These are phyloP conservation scores for Podospora appendiculata DNA, from an alignment of 495 filamentous ascomycete genomes.

Conservation along the genomic window DNA sequence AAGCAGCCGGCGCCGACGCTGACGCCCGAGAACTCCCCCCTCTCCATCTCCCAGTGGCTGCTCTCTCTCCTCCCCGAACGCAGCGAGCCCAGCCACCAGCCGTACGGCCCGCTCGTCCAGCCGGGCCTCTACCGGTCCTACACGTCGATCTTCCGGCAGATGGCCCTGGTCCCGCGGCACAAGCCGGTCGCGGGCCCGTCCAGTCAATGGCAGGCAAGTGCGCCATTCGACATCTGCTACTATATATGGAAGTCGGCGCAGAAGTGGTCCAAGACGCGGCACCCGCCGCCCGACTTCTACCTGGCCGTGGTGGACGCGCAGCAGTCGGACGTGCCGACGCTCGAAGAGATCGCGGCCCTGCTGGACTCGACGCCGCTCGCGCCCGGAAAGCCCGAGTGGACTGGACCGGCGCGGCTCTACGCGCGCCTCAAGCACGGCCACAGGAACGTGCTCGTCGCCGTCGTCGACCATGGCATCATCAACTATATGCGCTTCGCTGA, in stretches of 20 bases:
- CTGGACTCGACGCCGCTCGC: conserved; percentile 61
- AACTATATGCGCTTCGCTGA: conserved; percentile 79
- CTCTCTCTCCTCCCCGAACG: conserved; percentile 23
- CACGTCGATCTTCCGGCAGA: conserved; percentile 63
- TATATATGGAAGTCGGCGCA: conserved; percentile 66
- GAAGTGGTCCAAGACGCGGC: conserved; percentile 65
- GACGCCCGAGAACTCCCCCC: not conserved
- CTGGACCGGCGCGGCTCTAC: conserved; percentile 42
- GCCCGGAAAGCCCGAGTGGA: conserved; percentile 46
- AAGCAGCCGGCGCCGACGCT: not conserved
- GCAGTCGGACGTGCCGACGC: conserved; percentile 58
- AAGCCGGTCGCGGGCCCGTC: conserved; percentile 30
- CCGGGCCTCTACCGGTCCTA: conserved; percentile 77
- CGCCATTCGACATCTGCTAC: conserved; percentile 66
- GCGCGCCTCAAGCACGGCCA: conserved; percentile 75
- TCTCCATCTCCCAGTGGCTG: conserved; percentile 34
- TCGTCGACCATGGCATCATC: conserved; percentile 83
- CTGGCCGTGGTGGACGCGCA: conserved; percentile 74
- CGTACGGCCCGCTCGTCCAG: conserved; percentile 61
- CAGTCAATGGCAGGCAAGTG: conserved; percentile 10
- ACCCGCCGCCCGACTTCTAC: conserved; percentile 70
- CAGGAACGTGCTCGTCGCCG: conserved; percentile 74
- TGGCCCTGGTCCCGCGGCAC: conserved; percentile 69
- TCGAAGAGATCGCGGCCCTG: conserved; percentile 61
- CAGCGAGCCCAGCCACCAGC: conserved; percentile 3